Base-by-base conservation (phyloP, 2,329 filamentous ascomycete genomes). In the Fusarium pseudocircinatum region DNA sequence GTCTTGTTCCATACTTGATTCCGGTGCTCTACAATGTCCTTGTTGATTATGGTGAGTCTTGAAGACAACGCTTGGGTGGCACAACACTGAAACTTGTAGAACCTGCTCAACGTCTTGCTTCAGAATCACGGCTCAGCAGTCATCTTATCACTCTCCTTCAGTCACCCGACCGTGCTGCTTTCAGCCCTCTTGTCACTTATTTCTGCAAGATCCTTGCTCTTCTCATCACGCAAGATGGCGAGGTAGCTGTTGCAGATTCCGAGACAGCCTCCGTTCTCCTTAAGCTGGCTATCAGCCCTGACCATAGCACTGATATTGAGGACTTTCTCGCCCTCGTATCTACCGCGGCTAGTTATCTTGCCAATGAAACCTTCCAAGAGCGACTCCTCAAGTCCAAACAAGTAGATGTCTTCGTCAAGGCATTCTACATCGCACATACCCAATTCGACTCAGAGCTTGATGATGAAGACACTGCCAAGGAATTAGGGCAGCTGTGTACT, bases 21-120 rank as follows among this genome's bases (percentile, higher is more conserved):
- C 88, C 89, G 0, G 90, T 91, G 13, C 80, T 92, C 8, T 90
- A 87, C 79, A 92, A 92, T 75, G 84, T 91, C 53, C 86, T 89
- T 61, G 85, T 91, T 20, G 90, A 92, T 77, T 91, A 90, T 77
- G 88, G 89, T 91, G 78, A 81, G 49, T 39, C 20, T 13, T 24
- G 4, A 7, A 30, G 22, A 42, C n/a, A 9, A n/a, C 6, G 8
- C 13, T 30, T 6, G 26, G 11, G 4, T 20, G 2, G 10, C 22
- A 2, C 7, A 16, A 30, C 14, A 30, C 69, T 76, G 13, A 79
- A 36, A 32, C 15, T 1, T 12, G 5, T 60, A 91, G 89, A 88
- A 72, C 87, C 88, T 8, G 88, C 89, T 22, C 90, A 92, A 73
- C 79, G 82, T 20, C 84, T 88, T 14, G 88, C 88, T 18, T 89